Percentiles rank a stretch among this genome's conserved stretches.
Evolutionary conservation across 495 filamentous ascomycete genomes (phyloP).

Genomic region (Clavariopsis aquatica): DNA sequence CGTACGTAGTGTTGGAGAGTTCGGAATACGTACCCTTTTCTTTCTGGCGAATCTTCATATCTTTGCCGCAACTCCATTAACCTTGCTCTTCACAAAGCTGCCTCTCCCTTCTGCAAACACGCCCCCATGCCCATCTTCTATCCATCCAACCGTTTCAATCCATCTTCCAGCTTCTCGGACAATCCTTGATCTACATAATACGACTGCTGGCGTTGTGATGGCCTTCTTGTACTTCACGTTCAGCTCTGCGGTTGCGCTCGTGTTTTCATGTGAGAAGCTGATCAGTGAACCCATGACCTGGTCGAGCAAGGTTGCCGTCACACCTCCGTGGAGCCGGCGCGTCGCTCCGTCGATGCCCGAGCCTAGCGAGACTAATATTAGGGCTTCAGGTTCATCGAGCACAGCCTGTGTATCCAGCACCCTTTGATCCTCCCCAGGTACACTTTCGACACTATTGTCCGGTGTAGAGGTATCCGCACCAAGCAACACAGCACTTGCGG

Average conservation of each 20-base stretch:
- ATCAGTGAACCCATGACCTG: conserved; percentile 24
- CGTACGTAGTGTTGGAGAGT: no score
- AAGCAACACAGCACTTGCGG: conserved; percentile 1
- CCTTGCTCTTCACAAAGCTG: conserved; percentile 18
- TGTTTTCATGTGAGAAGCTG: conserved; percentile 3
- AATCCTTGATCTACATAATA: conserved; percentile 14
- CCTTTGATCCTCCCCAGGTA: neutral
- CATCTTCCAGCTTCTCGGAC: conserved; percentile 14
- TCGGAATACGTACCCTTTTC: no score
- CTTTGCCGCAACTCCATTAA: neutral
- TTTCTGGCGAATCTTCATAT: neutral
- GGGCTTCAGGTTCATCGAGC: conserved; percentile 13
- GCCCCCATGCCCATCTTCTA: conserved; percentile 14
- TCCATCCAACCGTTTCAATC: conserved; percentile 17
- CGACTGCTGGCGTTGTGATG: conserved; percentile 4
- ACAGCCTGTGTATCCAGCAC: neutral
- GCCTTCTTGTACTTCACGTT: conserved; percentile 17
- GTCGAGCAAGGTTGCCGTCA: conserved; percentile 16
- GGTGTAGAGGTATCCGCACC: neutral
- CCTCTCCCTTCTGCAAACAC: conserved; percentile 17
- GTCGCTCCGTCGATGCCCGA: conserved; percentile 10
- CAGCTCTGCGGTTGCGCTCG: conserved; percentile 17
- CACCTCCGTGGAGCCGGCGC: conserved; percentile 12
- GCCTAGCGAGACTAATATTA: conserved; percentile 11
- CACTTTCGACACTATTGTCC: neutral